Conservation (phyloP, 1,284 basidiomycete species). For the Coriolopsis trogii region DNA sequence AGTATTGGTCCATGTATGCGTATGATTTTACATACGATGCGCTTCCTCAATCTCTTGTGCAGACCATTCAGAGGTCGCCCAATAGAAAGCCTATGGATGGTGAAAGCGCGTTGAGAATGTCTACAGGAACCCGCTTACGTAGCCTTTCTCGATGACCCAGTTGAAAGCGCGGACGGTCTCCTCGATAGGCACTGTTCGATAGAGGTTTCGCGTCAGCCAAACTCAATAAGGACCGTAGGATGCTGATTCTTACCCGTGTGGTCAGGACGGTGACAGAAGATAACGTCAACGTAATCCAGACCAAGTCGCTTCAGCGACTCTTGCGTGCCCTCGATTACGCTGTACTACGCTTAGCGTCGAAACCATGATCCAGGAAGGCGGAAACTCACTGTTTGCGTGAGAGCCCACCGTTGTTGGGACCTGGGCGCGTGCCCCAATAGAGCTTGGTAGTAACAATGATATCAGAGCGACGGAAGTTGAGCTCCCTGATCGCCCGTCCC, state of each 20-base stretch:
- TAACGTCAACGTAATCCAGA: constrained; percentile 78
- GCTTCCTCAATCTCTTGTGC: constrained; percentile 77
- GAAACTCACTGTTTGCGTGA: constrained; percentile 78
- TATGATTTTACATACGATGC: constrained; percentile 55
- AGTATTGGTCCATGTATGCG: no score
- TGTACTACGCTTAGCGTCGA: no score
- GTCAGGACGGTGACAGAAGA: constrained; percentile 67
- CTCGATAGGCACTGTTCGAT: constrained; percentile 69
- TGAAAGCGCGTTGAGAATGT: background rate
- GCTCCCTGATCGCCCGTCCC: constrained; percentile 80
- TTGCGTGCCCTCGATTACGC: constrained; percentile 78
- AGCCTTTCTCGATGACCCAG: constrained; percentile 66
- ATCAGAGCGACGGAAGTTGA: constrained; percentile 71
- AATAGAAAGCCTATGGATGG: constrained; percentile 60
- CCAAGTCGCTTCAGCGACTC: constrained; percentile 72
- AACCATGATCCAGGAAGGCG: no score
- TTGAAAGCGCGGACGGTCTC: constrained; percentile 78
- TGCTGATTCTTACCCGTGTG: constrained; percentile 40
- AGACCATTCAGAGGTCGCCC: constrained; percentile 83
- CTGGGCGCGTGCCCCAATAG: constrained; percentile 58
- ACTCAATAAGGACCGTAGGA: no score
- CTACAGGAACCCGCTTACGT: constrained; percentile 41
- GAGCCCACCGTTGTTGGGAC: constrained; percentile 63
- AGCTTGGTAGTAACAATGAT: constrained; percentile 76
- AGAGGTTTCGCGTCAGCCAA: no score